Conservation (phyloP, 345 rosid genomes). For the Lumnitzera littorea region DNA sequence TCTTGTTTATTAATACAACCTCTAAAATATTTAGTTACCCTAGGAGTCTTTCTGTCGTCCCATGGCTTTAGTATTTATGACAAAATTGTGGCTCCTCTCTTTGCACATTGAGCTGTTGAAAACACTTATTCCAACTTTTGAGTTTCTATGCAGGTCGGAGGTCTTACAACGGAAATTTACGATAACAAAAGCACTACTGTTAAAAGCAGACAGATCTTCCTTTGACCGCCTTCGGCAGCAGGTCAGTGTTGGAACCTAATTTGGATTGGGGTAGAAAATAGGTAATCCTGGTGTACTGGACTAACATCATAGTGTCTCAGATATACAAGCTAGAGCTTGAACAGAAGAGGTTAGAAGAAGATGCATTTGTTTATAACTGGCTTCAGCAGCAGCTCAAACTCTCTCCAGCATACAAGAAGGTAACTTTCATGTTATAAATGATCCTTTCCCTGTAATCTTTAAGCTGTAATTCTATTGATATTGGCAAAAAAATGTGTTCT, state of each 20-base stretch:
- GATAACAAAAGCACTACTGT: constrained; percentile 68
- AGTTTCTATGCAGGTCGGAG: constrained; percentile 41
- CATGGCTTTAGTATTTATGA: too few species aligned
- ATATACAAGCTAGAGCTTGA: constrained; percentile 74
- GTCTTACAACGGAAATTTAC: constrained; percentile 72
- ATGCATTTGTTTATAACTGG: constrained; percentile 86
- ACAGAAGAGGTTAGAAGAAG: constrained; percentile 83
- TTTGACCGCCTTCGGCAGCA: constrained; percentile 76
- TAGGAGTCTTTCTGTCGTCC: too few species aligned
- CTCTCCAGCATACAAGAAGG: constrained; percentile 93
- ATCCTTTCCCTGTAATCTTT: too few species aligned
- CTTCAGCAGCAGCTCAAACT: constrained; percentile 83
- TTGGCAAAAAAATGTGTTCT: background rate
- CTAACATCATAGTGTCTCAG: constrained; percentile 23
- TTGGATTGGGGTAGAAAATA: constrained; percentile 4
- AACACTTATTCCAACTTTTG: too few species aligned
- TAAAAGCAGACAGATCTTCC: constrained; percentile 84
- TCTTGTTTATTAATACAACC: background rate
- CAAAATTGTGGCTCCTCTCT: too few species aligned
- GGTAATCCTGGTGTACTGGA: too few species aligned
- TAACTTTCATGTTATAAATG: constrained; percentile 9
- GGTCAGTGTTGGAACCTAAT: constrained; percentile 27
- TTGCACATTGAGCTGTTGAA: too few species aligned
- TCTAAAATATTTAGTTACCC: background rate
- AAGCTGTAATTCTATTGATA: background rate